Evolutionary conservation across 768 basidiomycete genomes (phyloP), one percentile per base, ranked within the genome.

Genomic region (Udeniomyces megalosporus): DNA sequence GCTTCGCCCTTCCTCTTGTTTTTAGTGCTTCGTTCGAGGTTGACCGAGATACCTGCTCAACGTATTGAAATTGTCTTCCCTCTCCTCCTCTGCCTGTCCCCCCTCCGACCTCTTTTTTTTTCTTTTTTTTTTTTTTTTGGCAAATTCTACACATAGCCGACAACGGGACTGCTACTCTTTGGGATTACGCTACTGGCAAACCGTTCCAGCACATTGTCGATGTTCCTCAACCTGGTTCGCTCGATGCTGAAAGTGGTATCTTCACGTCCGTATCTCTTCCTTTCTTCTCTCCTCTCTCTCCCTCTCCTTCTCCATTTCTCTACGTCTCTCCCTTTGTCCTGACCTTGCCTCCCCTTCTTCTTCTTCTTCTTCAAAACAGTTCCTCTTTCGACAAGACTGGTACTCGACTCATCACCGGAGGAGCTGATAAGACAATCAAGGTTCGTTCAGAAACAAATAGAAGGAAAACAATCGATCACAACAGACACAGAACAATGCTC

Each of bases 341-440:
- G 22, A 7, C 24, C 10, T 28, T 17, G 10, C 38, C 38, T 17
- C 38, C 17, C 17, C 38, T 17, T 17, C 38, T 42, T 42, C 22
- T 24, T 38, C n/a, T 24, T 44, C 54, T 22, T 22, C 24, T 44
- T 96, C 95, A n/a, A n/a, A n/a, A n/a, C 78, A 93, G 88, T 71
- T 95, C 91, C 17, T 92, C 89, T 17, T 99, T 97, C 74, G 95
- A 97, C 73, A 79, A 84, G 72, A 96, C 93, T 1, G 95, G 95
- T 2, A 91, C 92, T 35, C 79, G 93, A 62, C 73, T 99, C 62
- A 74, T 74, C 67, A 95, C 92, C 17, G 95, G 95, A 42, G 86
- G 92, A 4, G 95, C 95, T 12, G 95, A 97, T 77, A 99, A 97
- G 79, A 96, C 93, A 11, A 93, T 97, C 77, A 97, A 99, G 81